phyloP scores from a whole-genome alignment of 2,329 filamentous ascomycete species.

The Apiospora saccharicola region DNA sequence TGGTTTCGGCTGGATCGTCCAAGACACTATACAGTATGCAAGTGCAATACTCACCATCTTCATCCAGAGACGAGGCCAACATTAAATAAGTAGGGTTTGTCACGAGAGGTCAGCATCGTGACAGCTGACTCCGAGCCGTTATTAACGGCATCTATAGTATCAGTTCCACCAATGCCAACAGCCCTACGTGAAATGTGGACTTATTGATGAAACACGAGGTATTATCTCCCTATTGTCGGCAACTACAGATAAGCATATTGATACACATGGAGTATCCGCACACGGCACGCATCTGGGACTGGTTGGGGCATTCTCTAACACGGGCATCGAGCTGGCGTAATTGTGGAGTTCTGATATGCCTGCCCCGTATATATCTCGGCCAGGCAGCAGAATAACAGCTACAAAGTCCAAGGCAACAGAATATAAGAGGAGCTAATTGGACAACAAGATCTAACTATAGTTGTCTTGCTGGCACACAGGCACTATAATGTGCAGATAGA shows the following conservation, averaged over 20 bases:
- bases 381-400: constrained; percentile 13
- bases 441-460: not conserved
- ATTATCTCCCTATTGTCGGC: not conserved
- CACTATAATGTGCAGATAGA: not conserved
- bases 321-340: not conserved
- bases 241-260: not conserved
- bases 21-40: not conserved
- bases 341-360: not conserved
- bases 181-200: not conserved
- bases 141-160: not conserved
- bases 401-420: not conserved
- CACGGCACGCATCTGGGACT: not conserved
- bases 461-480: not conserved
- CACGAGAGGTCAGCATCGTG: not conserved
- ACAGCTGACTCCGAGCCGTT: not conserved
- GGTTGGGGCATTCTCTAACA: not conserved
- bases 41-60: not conserved
- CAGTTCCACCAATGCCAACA: not conserved
- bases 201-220: not conserved
- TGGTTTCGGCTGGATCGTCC: not conserved
- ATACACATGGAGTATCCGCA: not conserved
- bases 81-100: not conserved
- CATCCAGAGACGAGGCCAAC: not conserved
- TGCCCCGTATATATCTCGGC: not conserved
- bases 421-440: not conserved